Conservation (phyloP, 345 rosid species). For the Nasturtium officinale region DNA sequence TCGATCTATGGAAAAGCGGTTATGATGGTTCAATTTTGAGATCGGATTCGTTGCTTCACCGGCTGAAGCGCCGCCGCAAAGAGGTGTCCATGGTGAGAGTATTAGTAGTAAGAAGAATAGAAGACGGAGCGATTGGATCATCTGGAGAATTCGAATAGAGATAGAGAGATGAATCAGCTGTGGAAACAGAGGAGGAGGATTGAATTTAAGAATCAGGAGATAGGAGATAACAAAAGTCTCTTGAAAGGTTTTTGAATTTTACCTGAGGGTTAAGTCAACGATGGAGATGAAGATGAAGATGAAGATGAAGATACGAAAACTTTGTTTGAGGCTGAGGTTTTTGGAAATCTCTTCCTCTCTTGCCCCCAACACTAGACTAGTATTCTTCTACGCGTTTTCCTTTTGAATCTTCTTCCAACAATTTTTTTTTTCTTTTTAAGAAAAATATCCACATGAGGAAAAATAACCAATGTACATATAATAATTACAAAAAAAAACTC, state of each 20-base stretch:
- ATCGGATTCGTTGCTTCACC: not conserved
- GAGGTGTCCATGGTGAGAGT: conserved; percentile 28
- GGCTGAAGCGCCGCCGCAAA: conserved; percentile 13
- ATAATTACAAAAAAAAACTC: too few species aligned
- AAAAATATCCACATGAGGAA: not conserved
- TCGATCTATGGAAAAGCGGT: not conserved
- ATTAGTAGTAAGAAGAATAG: conserved; percentile 25
- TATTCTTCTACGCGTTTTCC: not conserved
- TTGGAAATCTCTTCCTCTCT: conserved; percentile 27
- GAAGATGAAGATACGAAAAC: conserved; percentile 50
- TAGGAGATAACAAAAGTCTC: too few species aligned
- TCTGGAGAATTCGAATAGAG: not conserved
- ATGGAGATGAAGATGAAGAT: conserved; percentile 18
- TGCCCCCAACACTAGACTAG: not conserved
- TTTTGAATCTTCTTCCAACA: conserved; percentile 5
- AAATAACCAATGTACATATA: too few species aligned
- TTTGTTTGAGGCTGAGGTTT: conserved; percentile 39
- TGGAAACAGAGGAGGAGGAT: not conserved
- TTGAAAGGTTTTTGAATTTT: too few species aligned
- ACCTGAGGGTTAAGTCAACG: conserved; percentile 35
- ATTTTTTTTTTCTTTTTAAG: not conserved
- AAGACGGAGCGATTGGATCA: conserved; percentile 26
- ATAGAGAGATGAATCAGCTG: conserved; percentile 17
- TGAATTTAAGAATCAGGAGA: conserved; percentile 13
- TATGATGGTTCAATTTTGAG: not conserved